A percentile compares a stretch with the other conserved stretches of the same genome.
These are phyloP conservation scores for Rhizopogon vesiculosus DNA, from an alignment of 768 basidiomycete genomes.

Conservation along the genomic window DNA sequence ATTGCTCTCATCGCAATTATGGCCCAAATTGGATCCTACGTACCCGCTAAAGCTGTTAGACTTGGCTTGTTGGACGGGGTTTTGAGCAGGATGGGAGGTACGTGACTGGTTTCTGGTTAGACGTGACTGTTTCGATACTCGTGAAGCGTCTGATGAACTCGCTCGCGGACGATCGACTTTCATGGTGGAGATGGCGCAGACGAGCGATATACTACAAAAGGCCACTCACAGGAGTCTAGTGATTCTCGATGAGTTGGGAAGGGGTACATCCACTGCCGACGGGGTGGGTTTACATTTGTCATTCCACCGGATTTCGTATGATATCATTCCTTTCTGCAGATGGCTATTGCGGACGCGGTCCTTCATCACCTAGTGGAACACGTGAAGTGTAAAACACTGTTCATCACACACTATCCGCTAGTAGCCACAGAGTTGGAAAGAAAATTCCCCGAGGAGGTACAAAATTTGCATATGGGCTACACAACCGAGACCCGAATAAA, in stretches of 20 bases:
- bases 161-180: slow-evolving; percentile 87
- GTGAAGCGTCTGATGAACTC: slow-evolving; percentile 79
- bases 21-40: slow-evolving; percentile 89
- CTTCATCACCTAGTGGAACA: slow-evolving; percentile 62
- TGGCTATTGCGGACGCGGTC: slow-evolving; percentile 84
- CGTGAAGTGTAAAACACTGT: slow-evolving; percentile 69
- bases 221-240: slow-evolving; percentile 78
- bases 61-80: slow-evolving; percentile 83
- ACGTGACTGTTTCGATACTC: not conserved
- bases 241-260: slow-evolving; percentile 85
- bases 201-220: slow-evolving; percentile 78
- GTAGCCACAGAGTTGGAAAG: slow-evolving; percentile 66
- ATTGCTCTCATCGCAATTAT: slow-evolving; percentile 71
- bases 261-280: slow-evolving; percentile 92
- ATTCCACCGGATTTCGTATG: slow-evolving; percentile 3
- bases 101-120: slow-evolving; percentile 14
- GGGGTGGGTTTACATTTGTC: slow-evolving; percentile 43
- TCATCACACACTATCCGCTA: slow-evolving; percentile 93
- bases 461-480: slow-evolving; percentile 88
- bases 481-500: slow-evolving; percentile 62
- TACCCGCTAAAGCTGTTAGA: slow-evolving; percentile 73
- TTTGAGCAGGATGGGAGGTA: slow-evolving; percentile 87
- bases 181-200: slow-evolving; percentile 97
- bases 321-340: slow-evolving; percentile 34
- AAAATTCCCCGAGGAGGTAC: slow-evolving; percentile 53